Evolutionary conservation across 306 rosid species (phyloP), one percentile per base, ranked within the genome.

Genomic region (Potentilla sterilis): DNA sequence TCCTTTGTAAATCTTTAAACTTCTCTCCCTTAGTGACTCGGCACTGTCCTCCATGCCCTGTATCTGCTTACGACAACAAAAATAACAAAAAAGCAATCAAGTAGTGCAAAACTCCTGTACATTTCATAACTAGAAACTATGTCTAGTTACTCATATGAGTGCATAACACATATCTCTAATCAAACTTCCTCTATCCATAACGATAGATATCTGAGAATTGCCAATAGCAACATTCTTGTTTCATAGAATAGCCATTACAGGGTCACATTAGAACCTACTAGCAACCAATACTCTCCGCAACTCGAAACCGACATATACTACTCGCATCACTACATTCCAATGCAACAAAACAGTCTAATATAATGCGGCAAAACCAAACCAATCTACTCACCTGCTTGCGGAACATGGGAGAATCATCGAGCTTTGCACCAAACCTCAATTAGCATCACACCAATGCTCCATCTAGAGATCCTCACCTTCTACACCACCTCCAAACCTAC

Each of bases 371-470:
- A n/a, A n/a, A n/a, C n/a, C n/a, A n/a, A 76, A 69, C 70, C 65
- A 46, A 13, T 12, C 16, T 43, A 15, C 54, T 13, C 19, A 95
- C 99, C 99, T 96, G 99, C 90, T 96, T 96, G 81, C 99, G 99
- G 88, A 96, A 96, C 99, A 96, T 96, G 57, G 99, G 99, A 82
- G 99, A 96, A 78, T 96, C 99, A 74, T 96, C 99, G 75, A 96
- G 97, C 97, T 96, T 96, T 2, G 98, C 85, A 75, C 42, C 21
- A 83, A 72, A 65, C 74, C 48, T 11, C 48, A 62, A 61, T 80
- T 32, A 68, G 24, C 73, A 41, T 82, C 32, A 16, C 64, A 73
- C 2, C 78, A 79, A 76, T 77, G 85, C 67, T 80, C 73, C 89
- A 86, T 82, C 92, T 82, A 24, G 72, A 84, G 90, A 88, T 82